A percentile compares a stretch with the other conserved stretches of the same genome.
Evolutionary conservation across 1,139 yeast genomes (phyloP).

Genomic region (Zygosaccharomyces sapae): DNA sequence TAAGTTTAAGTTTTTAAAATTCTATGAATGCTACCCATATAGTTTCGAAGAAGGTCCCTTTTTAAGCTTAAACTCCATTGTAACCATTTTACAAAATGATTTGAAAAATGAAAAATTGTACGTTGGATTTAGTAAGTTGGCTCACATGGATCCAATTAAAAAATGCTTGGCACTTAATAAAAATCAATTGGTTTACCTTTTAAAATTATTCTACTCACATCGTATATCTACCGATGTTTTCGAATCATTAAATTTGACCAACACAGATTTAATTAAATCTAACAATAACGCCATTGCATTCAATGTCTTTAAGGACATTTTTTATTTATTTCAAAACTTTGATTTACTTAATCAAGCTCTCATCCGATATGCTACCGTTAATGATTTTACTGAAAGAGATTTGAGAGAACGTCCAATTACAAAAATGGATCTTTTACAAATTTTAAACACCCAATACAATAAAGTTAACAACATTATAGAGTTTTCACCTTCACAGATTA

Average conservation of each 20-base stretch:
- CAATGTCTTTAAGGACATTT: slow-evolving; percentile 38
- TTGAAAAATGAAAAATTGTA: slow-evolving; percentile 36
- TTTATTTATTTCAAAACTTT: slow-evolving; percentile 39
- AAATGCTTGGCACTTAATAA: slow-evolving; percentile 35
- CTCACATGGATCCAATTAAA: slow-evolving; percentile 28
- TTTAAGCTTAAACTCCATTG: slow-evolving; percentile 35
- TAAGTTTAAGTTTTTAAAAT: slow-evolving; percentile 29
- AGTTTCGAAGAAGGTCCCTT: slow-evolving; percentile 21
- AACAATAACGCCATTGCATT: slow-evolving; percentile 35
- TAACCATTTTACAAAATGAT: slow-evolving; percentile 39
- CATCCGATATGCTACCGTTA: slow-evolving; percentile 34
- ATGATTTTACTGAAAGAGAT: slow-evolving; percentile 30
- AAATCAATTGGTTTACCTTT: slow-evolving; percentile 35
- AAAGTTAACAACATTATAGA: slow-evolving; percentile 39
- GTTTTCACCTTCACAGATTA: slow-evolving; percentile 41
- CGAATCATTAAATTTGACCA: slow-evolving; percentile 35
- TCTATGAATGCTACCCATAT: slow-evolving; percentile 29
- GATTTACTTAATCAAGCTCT: slow-evolving; percentile 40
- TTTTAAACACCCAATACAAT: slow-evolving; percentile 36
- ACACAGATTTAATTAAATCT: slow-evolving; percentile 29
- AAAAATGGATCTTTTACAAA: slow-evolving; percentile 38
- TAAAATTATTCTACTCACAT: slow-evolving; percentile 37
- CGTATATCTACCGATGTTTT: slow-evolving; percentile 37
- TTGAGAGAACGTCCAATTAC: slow-evolving; percentile 34
- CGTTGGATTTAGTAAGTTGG: slow-evolving; percentile 30